Percentiles rank a stretch among this genome's conserved stretches.
Conservation (phyloP, 805 yeast genomes). For the Teunomyces funiuensis region DNA sequence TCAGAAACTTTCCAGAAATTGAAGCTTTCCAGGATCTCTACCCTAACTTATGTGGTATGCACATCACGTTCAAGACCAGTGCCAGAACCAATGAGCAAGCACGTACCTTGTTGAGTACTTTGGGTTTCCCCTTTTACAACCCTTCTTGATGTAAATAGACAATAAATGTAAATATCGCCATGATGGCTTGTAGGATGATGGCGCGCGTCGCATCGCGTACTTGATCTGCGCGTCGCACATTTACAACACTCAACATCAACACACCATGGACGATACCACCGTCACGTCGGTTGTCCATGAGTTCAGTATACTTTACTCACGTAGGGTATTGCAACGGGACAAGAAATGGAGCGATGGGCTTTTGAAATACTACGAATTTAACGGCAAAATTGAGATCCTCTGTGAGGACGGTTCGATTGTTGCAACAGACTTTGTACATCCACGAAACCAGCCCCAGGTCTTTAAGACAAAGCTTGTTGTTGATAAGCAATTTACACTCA, state of each 20-base stretch:
- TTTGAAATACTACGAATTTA: conserved; percentile 45
- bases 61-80: conserved; percentile 78
- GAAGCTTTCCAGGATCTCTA: conserved; percentile 87
- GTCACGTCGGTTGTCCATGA: conserved; percentile 43
- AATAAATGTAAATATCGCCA: conserved; percentile 4
- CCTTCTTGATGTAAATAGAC: conserved; percentile 10
- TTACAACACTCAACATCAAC: neutral
- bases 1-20: conserved; percentile 87
- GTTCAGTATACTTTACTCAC: conserved; percentile 47
- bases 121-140: conserved; percentile 71
- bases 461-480: conserved; percentile 10
- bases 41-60: conserved; percentile 84
- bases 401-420: conserved; percentile 36
- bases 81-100: conserved; percentile 93
- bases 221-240: neutral
- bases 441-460: conserved; percentile 19
- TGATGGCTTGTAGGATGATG: too few species aligned
- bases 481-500: conserved; percentile 25
- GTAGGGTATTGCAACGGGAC: conserved; percentile 43
- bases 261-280: neutral
- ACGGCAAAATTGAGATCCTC: conserved; percentile 46
- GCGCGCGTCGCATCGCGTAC: neutral
- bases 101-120: conserved; percentile 74
- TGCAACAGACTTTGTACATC: conserved; percentile 30
- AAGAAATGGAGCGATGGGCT: conserved; percentile 56